Evolutionary conservation across 2,329 filamentous ascomycete genomes (phyloP), one percentile per base, ranked within the genome.

Genomic region (Paramyrothecium roridum): DNA sequence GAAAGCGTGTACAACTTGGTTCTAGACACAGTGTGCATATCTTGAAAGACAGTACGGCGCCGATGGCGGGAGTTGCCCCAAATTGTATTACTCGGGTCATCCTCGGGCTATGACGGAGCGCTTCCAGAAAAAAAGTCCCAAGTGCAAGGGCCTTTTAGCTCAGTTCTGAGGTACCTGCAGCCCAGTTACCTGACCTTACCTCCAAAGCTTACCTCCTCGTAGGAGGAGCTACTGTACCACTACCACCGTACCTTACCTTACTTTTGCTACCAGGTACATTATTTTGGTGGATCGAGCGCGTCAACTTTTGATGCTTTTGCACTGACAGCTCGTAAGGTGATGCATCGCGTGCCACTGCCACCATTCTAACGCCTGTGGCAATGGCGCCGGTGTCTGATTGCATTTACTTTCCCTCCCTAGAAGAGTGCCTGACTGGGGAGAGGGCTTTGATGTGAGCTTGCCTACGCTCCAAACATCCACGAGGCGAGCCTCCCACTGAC

Each of bases 391-490:
- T 84, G 69, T 81, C 84, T 67, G 87, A 89, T 76, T 78, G 79
- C 68, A 80, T 83, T 71, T 95, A 93, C 76, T 89, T 96, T 67
- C 91, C 93, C 68, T 85, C 91, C 68, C 81, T 97, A 73, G 89
- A 91, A 74, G 86, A 89, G 70, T 96, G 91, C 76, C 82, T 98
- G 67, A 87, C 84, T 65, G 90, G 91, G 75, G 87, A 93, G 72
- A 83, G 84, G 67, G 82, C 88, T 69, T 80, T 97, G 67, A 82
- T 96, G 89, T 96, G 81, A 71, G 87, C 80, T 60, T 55, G 43
- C 54, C 40, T 53, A 52, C 53, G 40, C 55, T 49, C 47, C 51
- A 56, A 52, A 53, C 13, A 40, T 26, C n/a, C 22, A 22, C 37
- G 23, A 46, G 54, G 26, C 26, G 50, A 54, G 54, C 55, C 56